Base-by-base conservation (phyloP, 495 filamentous ascomycete species). In the Neurospora sp. region DNA sequence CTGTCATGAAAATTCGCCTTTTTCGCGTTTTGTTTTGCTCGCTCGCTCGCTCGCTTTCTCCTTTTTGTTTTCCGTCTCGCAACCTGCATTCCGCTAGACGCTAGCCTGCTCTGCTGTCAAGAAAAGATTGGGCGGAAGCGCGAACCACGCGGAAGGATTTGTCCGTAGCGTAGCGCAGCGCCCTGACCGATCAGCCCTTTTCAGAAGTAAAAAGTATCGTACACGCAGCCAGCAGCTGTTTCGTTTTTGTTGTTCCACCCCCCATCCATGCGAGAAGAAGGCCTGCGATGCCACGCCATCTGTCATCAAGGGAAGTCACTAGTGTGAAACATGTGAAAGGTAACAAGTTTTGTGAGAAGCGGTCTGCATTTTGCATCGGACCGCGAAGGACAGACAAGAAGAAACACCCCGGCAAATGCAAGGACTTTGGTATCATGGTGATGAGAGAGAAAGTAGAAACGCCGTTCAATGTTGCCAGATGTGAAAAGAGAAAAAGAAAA, bases 361-460 rank as follows among this genome's bases (percentile, higher is more conserved):
- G 53, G 53, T 65, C 53, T 65, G 53, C 53, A 65, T 65, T 35
- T 65, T 65, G 53, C 53, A 65, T 65, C 12, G 22, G 14, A 65
- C 53, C 53, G 53, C 53, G 47, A 59, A 53, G 45, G 45, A 22
- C 45, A 71, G 39, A 20, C 42, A 37, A 37, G 70, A 71, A 53
- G 41, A 65, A 71, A 68, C 27, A 71, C 53, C 53, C 53, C 27
- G 31, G 53, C 53, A 65, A 65, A 65, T 65, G 12, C 27, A 16
- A 65, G 53, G 61, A 72, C 75, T 75, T 71, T 79, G 76, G 76
- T 78, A 79, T 79, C 77, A 77, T 77, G 20, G 68, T 73, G 71
- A 69, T 74, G 69, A 76, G 69, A 74, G 14, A 68, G 27, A 69
- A 61, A 39, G 41, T n/a, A 69, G 53, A 71, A 53, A 75, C 72